Base-by-base conservation (phyloP, 1,284 basidiomycete species). In the Ustilago hordei region DNA sequence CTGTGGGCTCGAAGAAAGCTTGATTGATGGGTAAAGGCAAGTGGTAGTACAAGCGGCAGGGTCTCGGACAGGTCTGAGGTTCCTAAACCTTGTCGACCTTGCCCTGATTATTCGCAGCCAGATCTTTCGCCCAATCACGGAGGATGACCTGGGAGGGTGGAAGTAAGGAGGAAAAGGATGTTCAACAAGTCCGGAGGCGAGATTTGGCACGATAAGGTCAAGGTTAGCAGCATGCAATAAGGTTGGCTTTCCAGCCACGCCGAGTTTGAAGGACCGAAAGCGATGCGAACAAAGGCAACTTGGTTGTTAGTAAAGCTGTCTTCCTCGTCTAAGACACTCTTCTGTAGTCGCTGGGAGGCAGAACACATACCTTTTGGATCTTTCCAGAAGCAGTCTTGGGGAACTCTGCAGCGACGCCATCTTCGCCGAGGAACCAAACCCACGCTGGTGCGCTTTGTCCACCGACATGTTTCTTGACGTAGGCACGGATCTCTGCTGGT, bases 321-420 rank as follows among this genome's bases (percentile, higher is more conserved):
- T 5, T 32, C 57, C 13, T 36, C 19, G 23, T 28, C 23, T 28
- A 38, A 53, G 17, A 5, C 38, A n/a, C 11, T 38, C 43, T 23
- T 39, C 17, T 23, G 45, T 5, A 41, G 36, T 69, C 67, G 64
- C 69, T 55, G 43, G 23, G 45, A 48, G 23, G 5, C 9, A n/a
- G 13, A 11, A 23, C 38, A 65, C 71, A 53, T 56, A 93, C 92
- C 87, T 95, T 95, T 91, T 91, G 90, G 43, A 95, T 91, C 86
- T 95, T 95, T 50, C 93, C 93, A 78, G 93, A 94, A 19, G 92
- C 92, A 7, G 93, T 95, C 88, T 93, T 94, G 0, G 93, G 93
- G 12, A 94, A 85, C 73, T 93, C 91, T 28, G 86, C 84, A 8
- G 88, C 87, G 7, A 87, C 86, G 5, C 89, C 90, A 32, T 91